phyloP scores from a whole-genome alignment of 106 monocot species.

The Gastrodia elata region DNA sequence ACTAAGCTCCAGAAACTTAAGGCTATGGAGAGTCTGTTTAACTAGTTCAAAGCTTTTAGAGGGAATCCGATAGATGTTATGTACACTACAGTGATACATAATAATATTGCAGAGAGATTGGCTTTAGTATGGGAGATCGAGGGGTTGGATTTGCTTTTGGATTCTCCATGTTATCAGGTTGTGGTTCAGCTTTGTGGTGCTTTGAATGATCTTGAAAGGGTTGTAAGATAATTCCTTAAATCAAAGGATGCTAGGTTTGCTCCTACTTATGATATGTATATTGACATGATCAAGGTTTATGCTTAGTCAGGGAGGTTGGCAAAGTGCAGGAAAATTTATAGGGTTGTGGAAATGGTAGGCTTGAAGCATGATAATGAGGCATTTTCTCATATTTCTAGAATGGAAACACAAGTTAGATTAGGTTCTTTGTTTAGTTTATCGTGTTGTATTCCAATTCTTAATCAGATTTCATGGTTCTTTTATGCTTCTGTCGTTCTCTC shows the following conservation, averaged over 20 bases:
- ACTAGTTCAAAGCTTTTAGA: slow-evolving; percentile 54
- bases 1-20: slow-evolving; percentile 55
- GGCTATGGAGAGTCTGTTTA: slow-evolving; percentile 66
- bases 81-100: slow-evolving; percentile 68
- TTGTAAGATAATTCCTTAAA: slow-evolving; percentile 51
- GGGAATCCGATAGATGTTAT: slow-evolving; percentile 43
- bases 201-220: slow-evolving; percentile 59
- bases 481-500: background rate
- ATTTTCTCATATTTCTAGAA: slow-evolving; percentile 16
- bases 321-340: slow-evolving; percentile 65
- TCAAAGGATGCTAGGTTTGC: slow-evolving; percentile 80
- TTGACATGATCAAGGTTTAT: slow-evolving; percentile 61
- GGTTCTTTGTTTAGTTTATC: background rate
- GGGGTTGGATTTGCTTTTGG: slow-evolving; percentile 27
- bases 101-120: slow-evolving; percentile 53
- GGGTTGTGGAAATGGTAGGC: slow-evolving; percentile 64
- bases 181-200: slow-evolving; percentile 71
- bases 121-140: slow-evolving; percentile 88
- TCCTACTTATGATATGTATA: slow-evolving; percentile 81
- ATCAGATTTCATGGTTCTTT: background rate
- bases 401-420: slow-evolving; percentile 15
- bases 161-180: slow-evolving; percentile 84
- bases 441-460: background rate
- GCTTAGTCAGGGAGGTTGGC: slow-evolving; percentile 45
- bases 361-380: slow-evolving; percentile 47